These are phyloP conservation scores for Aureobasidium sp. DNA, from an alignment of 2,329 filamentous ascomycete species.

Conservation along the genomic window DNA sequence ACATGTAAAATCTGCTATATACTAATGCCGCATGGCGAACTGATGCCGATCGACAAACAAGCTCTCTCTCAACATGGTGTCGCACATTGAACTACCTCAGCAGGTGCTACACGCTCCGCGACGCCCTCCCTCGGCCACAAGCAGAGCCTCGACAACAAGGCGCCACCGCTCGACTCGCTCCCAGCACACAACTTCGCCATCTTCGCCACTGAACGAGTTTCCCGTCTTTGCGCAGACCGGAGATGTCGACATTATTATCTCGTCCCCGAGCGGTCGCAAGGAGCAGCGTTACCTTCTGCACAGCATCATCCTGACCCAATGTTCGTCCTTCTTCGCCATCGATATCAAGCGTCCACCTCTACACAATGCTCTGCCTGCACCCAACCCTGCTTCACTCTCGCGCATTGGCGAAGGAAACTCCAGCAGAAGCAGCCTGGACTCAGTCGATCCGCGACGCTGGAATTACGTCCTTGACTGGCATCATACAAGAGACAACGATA, in stretches of 20 bases:
- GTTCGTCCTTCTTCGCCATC: slow-evolving; percentile 88
- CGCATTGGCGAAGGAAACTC: background rate
- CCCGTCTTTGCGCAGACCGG: slow-evolving; percentile 83
- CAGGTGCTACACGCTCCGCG: slow-evolving; percentile 26
- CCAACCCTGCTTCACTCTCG: background rate
- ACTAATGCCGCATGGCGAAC: background rate
- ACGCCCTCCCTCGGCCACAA: slow-evolving; percentile 55
- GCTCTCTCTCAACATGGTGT: slow-evolving; percentile 45
- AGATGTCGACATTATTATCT: slow-evolving; percentile 83
- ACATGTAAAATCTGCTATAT: background rate
- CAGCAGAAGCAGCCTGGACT: background rate
- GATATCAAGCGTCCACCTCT: slow-evolving; percentile 49
- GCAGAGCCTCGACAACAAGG: slow-evolving; percentile 47
- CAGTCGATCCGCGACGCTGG: slow-evolving; percentile 47
- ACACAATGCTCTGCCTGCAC: slow-evolving; percentile 6
- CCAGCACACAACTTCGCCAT: slow-evolving; percentile 54
- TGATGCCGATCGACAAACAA: background rate
- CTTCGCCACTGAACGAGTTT: slow-evolving; percentile 68
- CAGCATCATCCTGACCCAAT: slow-evolving; percentile 76
- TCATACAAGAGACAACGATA: slow-evolving; percentile 57
- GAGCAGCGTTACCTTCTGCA: slow-evolving; percentile 84
- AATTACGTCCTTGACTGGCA: slow-evolving; percentile 80
- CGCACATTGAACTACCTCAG: slow-evolving; percentile 47
- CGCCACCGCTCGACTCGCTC: slow-evolving; percentile 73
- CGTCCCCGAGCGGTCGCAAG: slow-evolving; percentile 50